Evolutionary conservation across 345 rosid genomes (phyloP), one percentile per base, ranked within the genome.

Genomic region (Erodium maritimum): DNA sequence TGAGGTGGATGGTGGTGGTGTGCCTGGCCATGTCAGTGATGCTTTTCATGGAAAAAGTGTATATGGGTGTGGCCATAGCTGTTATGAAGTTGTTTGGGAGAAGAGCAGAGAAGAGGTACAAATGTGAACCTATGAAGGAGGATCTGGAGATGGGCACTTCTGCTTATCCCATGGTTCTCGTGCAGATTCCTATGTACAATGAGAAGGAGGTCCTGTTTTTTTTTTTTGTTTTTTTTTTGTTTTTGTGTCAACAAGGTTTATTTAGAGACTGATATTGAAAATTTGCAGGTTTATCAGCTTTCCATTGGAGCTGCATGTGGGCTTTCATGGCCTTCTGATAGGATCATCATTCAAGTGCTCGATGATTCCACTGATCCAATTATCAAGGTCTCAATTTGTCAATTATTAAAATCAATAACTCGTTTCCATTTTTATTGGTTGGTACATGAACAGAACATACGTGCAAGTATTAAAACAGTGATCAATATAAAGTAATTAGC

Each of bases 271-370:
- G 9, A 21, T 19, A 0, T 33, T 21, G 24, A 0, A 0, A 20
- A 19, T 54, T 22, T 54, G 0, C 66, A 87, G 95, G 95, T 87
- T 55, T 87, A 84, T 45, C 80, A 84, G 70, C 74, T 84, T 5
- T 84, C 91, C 2, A 90, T 90, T 23, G 76, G 95, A 67, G 94
- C 94, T n/a, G 95, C 91, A 21, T 90, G 95, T 54, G 88, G 95
- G 16, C 78, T 87, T 45, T 80, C 91, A 3, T 85, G 97, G 97
- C 97, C 96, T 8, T 69, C 77, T 2, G 86, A 88, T 63, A 75
- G 97, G 22, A 78, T 91, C 73, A 79, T 85, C 19, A 72, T 82
- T 68, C 97, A 88, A 88, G 91, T 85, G 1, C 97, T 85, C 0
- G 97, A 91, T 22, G 96, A 91, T 62, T 88, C 97, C 14, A 88